Conservation (phyloP, 176 grass and related monocot genomes). For the Triticum turgidum region DNA sequence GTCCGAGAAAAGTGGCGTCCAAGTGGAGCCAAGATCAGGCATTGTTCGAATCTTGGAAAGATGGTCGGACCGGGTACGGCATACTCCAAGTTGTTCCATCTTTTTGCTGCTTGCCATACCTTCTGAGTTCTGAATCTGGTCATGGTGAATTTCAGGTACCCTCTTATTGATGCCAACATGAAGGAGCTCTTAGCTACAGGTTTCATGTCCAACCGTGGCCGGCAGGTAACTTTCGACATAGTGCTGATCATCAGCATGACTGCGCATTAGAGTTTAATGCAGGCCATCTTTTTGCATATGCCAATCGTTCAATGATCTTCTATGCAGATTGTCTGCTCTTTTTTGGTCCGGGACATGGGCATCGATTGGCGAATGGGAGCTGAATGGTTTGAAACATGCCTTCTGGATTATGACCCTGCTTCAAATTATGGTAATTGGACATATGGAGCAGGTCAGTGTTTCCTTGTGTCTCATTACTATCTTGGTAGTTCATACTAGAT, state of each 20-base stretch:
- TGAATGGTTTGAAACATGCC: slow-evolving; percentile 90
- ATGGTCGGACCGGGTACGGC: slow-evolving; percentile 72
- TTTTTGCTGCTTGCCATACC: background rate
- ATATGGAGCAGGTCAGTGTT: slow-evolving; percentile 76
- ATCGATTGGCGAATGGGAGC: slow-evolving; percentile 92
- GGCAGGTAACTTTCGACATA: slow-evolving; percentile 44
- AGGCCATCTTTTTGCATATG: background rate
- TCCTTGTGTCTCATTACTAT: background rate
- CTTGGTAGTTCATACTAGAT: background rate
- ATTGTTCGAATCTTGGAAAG: slow-evolving; percentile 78
- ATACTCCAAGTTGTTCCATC: background rate
- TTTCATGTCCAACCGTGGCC: slow-evolving; percentile 91
- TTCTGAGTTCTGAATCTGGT: background rate
- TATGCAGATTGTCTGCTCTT: slow-evolving; percentile 91
- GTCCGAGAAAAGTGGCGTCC: slow-evolving; percentile 65
- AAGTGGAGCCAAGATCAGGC: slow-evolving; percentile 73
- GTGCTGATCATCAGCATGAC: background rate
- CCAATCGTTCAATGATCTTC: too few species aligned
- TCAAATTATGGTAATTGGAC: slow-evolving; percentile 99
- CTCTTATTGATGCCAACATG: slow-evolving; percentile 95
- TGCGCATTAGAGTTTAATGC: background rate
- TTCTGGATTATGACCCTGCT: slow-evolving; percentile 87
- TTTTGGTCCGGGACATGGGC: slow-evolving; percentile 95
- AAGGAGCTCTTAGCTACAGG: slow-evolving; percentile 78
- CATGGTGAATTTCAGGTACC: slow-evolving; percentile 57